Evolutionary conservation across 164 flowering plant genomes (phyloP).

Genomic region (Berberis thunbergii): DNA sequence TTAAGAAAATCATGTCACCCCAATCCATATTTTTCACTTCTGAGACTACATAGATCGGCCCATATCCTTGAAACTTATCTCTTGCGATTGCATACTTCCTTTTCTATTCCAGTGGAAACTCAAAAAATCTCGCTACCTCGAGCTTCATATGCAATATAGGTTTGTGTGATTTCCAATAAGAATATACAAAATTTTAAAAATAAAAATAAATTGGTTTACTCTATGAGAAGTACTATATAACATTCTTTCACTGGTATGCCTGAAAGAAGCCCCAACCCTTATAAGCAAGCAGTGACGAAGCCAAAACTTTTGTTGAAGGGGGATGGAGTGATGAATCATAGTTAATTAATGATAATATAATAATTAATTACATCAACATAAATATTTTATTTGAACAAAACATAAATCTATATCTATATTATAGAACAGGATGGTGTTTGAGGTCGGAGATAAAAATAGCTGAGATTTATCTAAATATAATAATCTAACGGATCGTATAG

Average conservation of each 20-base stretch:
- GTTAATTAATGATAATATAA: too few relatives aligned
- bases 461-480: too few relatives aligned
- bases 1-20: background rate
- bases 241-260: background rate
- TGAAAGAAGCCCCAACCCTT: background rate
- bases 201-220: background rate
- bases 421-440: too few relatives aligned
- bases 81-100: background rate
- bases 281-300: too few relatives aligned
- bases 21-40: conserved; percentile 4
- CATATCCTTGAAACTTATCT: background rate
- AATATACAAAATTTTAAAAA: too few relatives aligned
- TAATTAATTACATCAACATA: too few relatives aligned
- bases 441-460: too few relatives aligned
- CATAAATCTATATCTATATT: too few relatives aligned
- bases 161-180: background rate
- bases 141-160: background rate
- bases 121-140: background rate
- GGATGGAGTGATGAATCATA: too few relatives aligned
- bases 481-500: too few relatives aligned
- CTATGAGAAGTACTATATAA: background rate
- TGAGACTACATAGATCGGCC: background rate
- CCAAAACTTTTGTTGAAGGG: too few relatives aligned
- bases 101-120: background rate
- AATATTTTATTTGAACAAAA: too few relatives aligned